Evolutionary conservation across 1,284 basidiomycete species (phyloP), one percentile per base, ranked within the genome.

Genomic region (Melampsora americana): DNA sequence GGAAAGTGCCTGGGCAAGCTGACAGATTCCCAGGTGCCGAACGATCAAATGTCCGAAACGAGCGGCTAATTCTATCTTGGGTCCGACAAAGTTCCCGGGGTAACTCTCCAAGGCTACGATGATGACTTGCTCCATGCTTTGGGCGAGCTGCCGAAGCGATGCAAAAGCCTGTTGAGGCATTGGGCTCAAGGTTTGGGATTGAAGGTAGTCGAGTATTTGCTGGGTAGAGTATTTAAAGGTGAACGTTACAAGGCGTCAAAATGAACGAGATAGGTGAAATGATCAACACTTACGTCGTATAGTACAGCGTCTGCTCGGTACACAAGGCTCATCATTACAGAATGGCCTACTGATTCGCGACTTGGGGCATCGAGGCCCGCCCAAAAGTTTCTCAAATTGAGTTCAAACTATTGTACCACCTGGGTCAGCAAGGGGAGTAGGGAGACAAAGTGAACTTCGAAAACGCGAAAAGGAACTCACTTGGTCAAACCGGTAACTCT

Each of bases 71-170:
- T 93, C 91, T 35, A 93, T 91, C 82, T 93, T 93, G 66, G 91
- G 91, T 82, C 92, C 91, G 64, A 92, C 90, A 83, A 93, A 93
- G n/a, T 90, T 92, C 79, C 90, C 90, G 14, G 90, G 90, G 78
- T 92, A 93, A 79, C 87, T 87, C 79, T 92, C 90, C 44, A 93
- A 85, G 35, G 92, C 90, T 61, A 90, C 86, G 44, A 92, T 85
- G 26, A 93, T 85, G 69, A 92, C 90, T 83, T 92, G 92, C 82
- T 93, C 91, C 91, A 93, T 92, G 84, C 92, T 92, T 81, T 90
- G 88, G n/a, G 91, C 91, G 72, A 93, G 85, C 81, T 90, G 89
- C 60, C 91, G 89, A 77, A 93, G 84, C 79, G 87, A 89, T 20
- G 87, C 86, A 69, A 92, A 83, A 5, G 90, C 88, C 48, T 87